These are phyloP conservation scores for Neurospora sp. DNA, from an alignment of 495 filamentous ascomycete genomes.

Conservation along the genomic window DNA sequence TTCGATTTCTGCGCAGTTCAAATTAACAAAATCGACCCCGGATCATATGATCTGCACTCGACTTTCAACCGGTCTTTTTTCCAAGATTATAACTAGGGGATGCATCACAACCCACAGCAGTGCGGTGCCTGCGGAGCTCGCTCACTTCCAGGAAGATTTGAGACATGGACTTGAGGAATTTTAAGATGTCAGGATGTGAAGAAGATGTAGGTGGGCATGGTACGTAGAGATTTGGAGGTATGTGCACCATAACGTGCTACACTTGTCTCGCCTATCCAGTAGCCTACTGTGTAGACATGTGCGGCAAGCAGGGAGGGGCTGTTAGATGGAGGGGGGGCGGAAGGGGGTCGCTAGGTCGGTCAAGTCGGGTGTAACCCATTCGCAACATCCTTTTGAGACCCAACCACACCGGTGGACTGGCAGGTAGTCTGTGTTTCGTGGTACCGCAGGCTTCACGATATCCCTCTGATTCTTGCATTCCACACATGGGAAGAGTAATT, in stretches of 20 bases:
- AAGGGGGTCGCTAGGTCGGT: not conserved
- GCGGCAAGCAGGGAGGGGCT: not conserved
- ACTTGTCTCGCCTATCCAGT: not conserved
- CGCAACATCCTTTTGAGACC: not conserved
- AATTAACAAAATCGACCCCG: constrained; percentile 24
- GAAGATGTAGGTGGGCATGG: not conserved
- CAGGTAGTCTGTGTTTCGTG: not conserved
- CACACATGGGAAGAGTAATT: not conserved
- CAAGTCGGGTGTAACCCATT: not conserved
- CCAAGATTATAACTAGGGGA: constrained; percentile 19
- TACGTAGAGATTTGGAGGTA: not conserved
- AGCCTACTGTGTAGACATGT: not conserved
- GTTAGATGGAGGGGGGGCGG: not conserved
- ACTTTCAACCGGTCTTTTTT: constrained; percentile 36
- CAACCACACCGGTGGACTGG: not conserved
- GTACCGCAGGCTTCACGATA: not conserved
- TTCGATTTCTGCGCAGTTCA: not conserved
- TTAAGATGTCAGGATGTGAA: not conserved
- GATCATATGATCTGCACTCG: constrained; percentile 37
- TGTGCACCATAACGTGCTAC: not conserved
- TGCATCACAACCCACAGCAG: not conserved
- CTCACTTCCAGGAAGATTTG: constrained; percentile 8
- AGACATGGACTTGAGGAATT: constrained; percentile 14
- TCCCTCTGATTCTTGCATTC: not conserved
- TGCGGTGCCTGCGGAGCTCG: constrained; percentile 2